Evolutionary conservation across 2,329 filamentous ascomycete species (phyloP).

Genomic region (Macrophomina phaseolina): DNA sequence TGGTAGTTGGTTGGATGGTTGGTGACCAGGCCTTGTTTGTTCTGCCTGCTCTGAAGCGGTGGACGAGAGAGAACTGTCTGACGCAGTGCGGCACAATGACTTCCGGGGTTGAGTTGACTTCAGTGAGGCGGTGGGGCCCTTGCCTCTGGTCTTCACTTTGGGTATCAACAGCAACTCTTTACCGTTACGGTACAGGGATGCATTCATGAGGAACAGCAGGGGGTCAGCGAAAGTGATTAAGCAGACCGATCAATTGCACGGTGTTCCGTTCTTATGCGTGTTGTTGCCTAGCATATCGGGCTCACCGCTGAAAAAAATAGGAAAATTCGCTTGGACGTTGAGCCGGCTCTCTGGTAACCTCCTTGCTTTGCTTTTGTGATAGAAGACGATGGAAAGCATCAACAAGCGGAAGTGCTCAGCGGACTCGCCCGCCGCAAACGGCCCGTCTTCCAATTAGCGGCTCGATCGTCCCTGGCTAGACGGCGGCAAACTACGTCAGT

Average conservation of each 20-base stretch:
- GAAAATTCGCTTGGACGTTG: too few relatives aligned
- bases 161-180: neutral
- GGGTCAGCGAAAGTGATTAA: neutral
- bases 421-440: too few relatives aligned
- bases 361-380: too few relatives aligned
- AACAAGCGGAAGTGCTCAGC: too few relatives aligned
- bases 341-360: too few relatives aligned
- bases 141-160: neutral
- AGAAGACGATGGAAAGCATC: too few relatives aligned
- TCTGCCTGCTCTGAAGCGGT: neutral
- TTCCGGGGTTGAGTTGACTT: neutral
- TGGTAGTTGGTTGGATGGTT: neutral
- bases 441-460: too few relatives aligned
- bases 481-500: neutral
- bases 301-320: too few relatives aligned
- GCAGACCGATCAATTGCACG: too few relatives aligned
- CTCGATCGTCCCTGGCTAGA: neutral
- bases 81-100: neutral
- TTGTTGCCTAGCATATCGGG: too few relatives aligned
- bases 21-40: neutral
- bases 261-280: too few relatives aligned
- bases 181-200: neutral
- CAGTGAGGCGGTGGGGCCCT: neutral
- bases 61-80: neutral
- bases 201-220: neutral